Base-by-base conservation (phyloP, 768 basidiomycete genomes). In the Hericium alpestre region DNA sequence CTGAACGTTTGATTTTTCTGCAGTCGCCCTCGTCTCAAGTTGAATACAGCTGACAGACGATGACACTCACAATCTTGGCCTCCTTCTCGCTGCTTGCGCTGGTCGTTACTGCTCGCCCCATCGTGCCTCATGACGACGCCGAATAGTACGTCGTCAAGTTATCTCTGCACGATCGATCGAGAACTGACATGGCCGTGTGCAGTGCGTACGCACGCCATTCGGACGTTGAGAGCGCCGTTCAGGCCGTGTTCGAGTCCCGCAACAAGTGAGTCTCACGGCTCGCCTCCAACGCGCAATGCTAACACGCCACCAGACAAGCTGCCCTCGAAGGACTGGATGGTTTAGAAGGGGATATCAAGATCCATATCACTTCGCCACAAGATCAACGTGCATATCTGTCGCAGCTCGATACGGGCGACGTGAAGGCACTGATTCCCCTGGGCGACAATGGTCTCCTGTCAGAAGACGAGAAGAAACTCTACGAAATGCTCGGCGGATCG, bases 31-130 rank as follows among this genome's bases (percentile, higher is more conserved):
- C 20, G 23, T 23, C 27, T 51, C 23, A 23, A 37, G 20, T 46
- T 46, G 7, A 23, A 20, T 25, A 51, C 9, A 51, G 9, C 18
- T 37, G n/a, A 16, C 25, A 18, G 22, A 23, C 52, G 46, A 77
- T 76, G 74, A 66, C 72, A 22, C 65, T 73, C 22, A 65, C 67
- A 56, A 62, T 76, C 39, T 65, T 77, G 53, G 71, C 68, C 50
- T 74, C 69, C 16, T 63, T 73, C 55, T 69, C 71, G 51, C 66
- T 77, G 37, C 66, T 75, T 57, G 74, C 70, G 69, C 71, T 78
- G 68, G 72, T 74, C 67, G 76, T 76, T 61, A 68, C 71, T 55
- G 65, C 74, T 65, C 74, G 67, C 59, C 76, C 76, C 25, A 62
- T 76, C 56, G 57, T 64, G 16, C 63, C 67, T 12, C 58, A 62